These are phyloP conservation scores for Cutaneotrichosporon cavernicola DNA, from an alignment of 1,284 basidiomycete genomes.

Conservation along the genomic window DNA sequence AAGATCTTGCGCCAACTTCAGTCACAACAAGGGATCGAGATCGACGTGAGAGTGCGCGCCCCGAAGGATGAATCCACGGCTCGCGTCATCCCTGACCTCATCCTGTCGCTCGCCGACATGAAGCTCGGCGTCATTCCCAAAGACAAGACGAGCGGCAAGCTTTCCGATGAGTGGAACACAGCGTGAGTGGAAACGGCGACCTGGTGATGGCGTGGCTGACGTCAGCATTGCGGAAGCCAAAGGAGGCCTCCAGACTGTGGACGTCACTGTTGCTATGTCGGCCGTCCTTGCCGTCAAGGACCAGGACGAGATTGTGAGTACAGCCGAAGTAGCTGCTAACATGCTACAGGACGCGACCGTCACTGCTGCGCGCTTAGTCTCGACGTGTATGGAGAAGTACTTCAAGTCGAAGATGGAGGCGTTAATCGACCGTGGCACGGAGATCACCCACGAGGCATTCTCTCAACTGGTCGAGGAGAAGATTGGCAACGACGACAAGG, in stretches of 20 bases:
- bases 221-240: constrained; percentile 33
- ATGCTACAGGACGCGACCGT: constrained; percentile 67
- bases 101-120: constrained; percentile 37
- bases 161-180: constrained; percentile 57
- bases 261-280: constrained; percentile 74
- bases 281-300: constrained; percentile 84
- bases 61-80: constrained; percentile 46
- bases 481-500: constrained; percentile 81
- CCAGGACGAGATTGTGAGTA: constrained; percentile 76
- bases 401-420: constrained; percentile 84
- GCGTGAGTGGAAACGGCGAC: constrained; percentile 37
- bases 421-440: constrained; percentile 86
- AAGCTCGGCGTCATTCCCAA: constrained; percentile 51
- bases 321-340: constrained; percentile 12
- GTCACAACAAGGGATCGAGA: constrained; percentile 35
- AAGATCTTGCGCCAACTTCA: constrained; percentile 50
- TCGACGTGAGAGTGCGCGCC: constrained; percentile 43
- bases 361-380: constrained; percentile 74
- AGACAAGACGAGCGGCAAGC: constrained; percentile 50
- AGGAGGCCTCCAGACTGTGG: constrained; percentile 64
- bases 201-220: background rate
- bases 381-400: constrained; percentile 80
- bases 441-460: constrained; percentile 83
- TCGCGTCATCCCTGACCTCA: constrained; percentile 38
- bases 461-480: constrained; percentile 67